Evolutionary conservation across 1,284 basidiomycete genomes (phyloP), one percentile per base, ranked within the genome.

Genomic region (Microbotryum silenes-acaulis): DNA sequence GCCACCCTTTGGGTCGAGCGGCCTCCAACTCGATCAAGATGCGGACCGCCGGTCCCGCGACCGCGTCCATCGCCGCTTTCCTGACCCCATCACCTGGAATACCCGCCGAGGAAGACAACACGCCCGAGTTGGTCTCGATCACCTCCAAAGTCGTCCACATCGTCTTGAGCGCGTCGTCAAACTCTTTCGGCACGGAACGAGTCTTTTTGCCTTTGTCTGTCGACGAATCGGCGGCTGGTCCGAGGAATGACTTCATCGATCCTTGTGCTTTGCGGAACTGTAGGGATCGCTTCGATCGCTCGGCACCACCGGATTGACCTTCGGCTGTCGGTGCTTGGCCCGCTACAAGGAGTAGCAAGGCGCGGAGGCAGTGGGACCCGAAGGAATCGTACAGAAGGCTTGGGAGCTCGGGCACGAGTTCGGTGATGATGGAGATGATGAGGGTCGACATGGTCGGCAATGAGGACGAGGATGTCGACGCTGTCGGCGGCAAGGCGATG

Each of bases 311-410:
- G 37, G 31, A 25, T 18, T 42, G 54, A 12, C 63, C 57, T 51
- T 59, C 60, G 16, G 59, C 27, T 46, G 49, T 61, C 47, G 50
- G 60, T 57, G 46, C 50, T 37, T 23, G 61, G 2, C 75, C 74
- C 20, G 82, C 85, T 21, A 94, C 79, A 37, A 94, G 79, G 7
- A 86, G 74, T 7, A 96, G 80, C 1, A 96, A 77, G 20, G 86
- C 83, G 45, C 91, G 85, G 54, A 93, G 69, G 46, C 91, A 88
- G 69, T 94, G 92, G 0, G 91, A 91, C 29, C 85, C 90, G 72
- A 91, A 92, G 21, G 86, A 84, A 70, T 92, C 85, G 77, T 86
- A 83, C 44, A 92, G 76, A 37, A 93, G 80, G 6, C 78, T 77
- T 0, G 83, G 77, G 27, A 91, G 77, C 6, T 76, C 76, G 1